Evolutionary conservation across 2,329 filamentous ascomycete species (phyloP).

Genomic region (Pseudogymnoascus pannorum): DNA sequence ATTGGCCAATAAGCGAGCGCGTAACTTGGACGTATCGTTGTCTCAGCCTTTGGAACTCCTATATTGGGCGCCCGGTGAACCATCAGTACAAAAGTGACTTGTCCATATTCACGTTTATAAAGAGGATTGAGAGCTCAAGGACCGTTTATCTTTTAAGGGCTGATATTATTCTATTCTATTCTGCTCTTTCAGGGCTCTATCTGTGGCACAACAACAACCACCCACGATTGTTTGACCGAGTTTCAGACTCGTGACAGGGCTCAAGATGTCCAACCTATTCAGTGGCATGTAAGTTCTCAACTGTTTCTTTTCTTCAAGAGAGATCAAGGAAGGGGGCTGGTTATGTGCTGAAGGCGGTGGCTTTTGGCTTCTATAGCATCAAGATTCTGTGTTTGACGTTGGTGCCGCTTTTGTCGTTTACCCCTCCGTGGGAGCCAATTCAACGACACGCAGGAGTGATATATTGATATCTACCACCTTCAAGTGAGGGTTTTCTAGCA

Average conservation of each 20-base stretch:
- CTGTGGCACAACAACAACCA: neutral
- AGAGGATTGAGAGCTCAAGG: neutral
- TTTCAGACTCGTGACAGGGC: neutral
- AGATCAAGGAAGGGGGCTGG: neutral
- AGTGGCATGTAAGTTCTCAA: constrained; percentile 29
- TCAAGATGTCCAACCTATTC: constrained; percentile 29
- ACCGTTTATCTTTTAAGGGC: neutral
- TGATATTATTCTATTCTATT: neutral
- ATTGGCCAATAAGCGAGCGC: constrained; percentile 4
- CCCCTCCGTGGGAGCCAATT: neutral
- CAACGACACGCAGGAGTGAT: neutral
- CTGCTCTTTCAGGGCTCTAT: neutral
- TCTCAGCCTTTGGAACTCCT: constrained; percentile 8
- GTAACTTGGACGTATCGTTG: constrained; percentile 8
- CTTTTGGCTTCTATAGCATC: neutral
- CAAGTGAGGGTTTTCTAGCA: neutral
- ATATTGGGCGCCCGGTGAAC: constrained; percentile 1
- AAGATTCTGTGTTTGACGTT: neutral
- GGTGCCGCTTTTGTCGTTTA: neutral
- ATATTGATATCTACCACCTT: neutral
- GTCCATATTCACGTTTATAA: constrained; percentile 4
- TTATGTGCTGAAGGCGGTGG: neutral
- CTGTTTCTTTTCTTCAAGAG: neutral
- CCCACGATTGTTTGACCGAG: constrained; percentile 6
- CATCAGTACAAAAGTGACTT: constrained; percentile 2